A percentile compares a stretch with the other conserved stretches of the same genome.
phyloP scores from a whole-genome alignment of 306 rosid species.

The Erythrophleum fordii region DNA sequence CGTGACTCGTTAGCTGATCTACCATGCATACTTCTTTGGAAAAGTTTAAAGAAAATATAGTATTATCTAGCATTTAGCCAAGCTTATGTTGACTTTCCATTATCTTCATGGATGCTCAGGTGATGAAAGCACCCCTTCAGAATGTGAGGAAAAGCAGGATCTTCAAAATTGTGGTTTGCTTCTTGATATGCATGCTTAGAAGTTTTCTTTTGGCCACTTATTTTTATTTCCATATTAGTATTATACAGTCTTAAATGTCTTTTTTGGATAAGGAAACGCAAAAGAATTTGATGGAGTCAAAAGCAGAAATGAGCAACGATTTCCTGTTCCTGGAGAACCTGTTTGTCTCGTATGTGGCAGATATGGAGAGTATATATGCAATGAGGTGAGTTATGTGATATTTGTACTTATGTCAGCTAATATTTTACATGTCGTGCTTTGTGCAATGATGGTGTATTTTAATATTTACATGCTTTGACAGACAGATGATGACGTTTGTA shows the following conservation, averaged over 20 bases:
- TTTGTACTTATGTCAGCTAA: neutral
- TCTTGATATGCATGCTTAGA: conserved; percentile 22
- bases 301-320: conserved; percentile 71
- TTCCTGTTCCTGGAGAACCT: conserved; percentile 79
- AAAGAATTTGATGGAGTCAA: conserved; percentile 53
- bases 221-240: neutral
- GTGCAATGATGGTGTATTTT: neutral
- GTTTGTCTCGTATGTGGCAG: conserved; percentile 81
- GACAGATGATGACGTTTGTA: conserved; percentile 89
- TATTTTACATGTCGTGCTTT: conserved; percentile 12
- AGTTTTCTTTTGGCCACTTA: neutral
- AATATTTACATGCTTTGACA: conserved; percentile 44
- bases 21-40: conserved; percentile 9
- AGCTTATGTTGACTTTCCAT: conserved; percentile 28
- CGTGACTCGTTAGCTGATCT: conserved; percentile 4
- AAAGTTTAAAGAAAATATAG: conserved; percentile 8
- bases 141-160: conserved; percentile 50
- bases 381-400: conserved; percentile 58
- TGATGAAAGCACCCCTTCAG: conserved; percentile 63
- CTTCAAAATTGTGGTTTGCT: conserved; percentile 62
- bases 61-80: neutral
- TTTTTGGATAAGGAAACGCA: conserved; percentile 41
- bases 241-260: conserved; percentile 22
- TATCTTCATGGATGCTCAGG: conserved; percentile 51
- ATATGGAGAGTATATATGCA: conserved; percentile 89